Conservation (phyloP, 1,284 basidiomycete species). For the Ustilago sp. region DNA sequence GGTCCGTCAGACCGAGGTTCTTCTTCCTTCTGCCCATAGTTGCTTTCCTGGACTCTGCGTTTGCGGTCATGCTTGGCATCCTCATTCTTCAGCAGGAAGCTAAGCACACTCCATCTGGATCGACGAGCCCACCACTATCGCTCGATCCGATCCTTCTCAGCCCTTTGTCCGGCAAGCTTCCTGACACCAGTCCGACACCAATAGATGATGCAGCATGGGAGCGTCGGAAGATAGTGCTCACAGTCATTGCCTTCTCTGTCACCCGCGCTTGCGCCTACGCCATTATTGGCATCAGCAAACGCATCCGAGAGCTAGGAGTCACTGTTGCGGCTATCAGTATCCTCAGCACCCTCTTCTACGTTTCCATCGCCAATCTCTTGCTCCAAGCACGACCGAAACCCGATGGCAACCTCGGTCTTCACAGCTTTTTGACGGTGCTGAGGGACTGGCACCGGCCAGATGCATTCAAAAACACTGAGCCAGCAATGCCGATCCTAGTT, state of each 20-base stretch:
- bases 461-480: constrained; percentile 26
- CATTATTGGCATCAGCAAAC: constrained; percentile 49
- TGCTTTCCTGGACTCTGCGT: constrained; percentile 31
- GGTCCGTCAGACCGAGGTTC: constrained; percentile 21
- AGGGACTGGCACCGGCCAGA: constrained; percentile 32
- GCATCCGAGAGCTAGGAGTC: constrained; percentile 43
- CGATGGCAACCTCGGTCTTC: neutral
- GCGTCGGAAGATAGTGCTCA: constrained; percentile 29
- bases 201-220: constrained; percentile 30
- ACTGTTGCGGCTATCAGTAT: constrained; percentile 51
- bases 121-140: neutral
- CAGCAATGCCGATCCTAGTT: constrained; percentile 46
- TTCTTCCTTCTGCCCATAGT: constrained; percentile 38
- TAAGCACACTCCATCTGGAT: neutral
- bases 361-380: constrained; percentile 52
- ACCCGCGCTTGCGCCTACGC: constrained; percentile 28
- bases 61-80: constrained; percentile 30
- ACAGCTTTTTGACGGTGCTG: neutral
- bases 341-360: constrained; percentile 51
- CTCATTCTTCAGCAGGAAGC: constrained; percentile 35
- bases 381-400: constrained; percentile 45
- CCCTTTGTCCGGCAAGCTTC: constrained; percentile 2
- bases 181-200: neutral
- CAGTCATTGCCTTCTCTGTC: constrained; percentile 41
- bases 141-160: constrained; percentile 18